Conservation (phyloP, 768 basidiomycete species). For the Termitomyces sp. region DNA sequence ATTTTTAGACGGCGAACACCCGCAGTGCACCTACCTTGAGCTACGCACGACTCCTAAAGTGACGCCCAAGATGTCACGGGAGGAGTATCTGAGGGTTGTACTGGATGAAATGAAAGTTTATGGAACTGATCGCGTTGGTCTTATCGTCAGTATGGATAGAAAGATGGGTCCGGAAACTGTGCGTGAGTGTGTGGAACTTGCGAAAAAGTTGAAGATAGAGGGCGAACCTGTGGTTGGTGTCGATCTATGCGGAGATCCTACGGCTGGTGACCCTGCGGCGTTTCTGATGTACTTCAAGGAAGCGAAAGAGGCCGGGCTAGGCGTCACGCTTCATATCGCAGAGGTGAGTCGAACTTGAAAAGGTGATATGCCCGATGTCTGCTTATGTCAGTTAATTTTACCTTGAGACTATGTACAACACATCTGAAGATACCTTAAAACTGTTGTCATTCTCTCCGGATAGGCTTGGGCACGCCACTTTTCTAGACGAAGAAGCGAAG, state of each 20-base stretch:
- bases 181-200: conserved; percentile 52
- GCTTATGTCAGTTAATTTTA: neutral
- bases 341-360: conserved; percentile 43
- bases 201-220: conserved; percentile 43
- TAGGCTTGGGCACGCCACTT: conserved; percentile 78
- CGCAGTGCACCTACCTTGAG: conserved; percentile 71
- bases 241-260: conserved; percentile 77
- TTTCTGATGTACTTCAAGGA: conserved; percentile 47
- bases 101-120: conserved; percentile 62
- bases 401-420: conserved; percentile 38
- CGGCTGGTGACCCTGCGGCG: conserved; percentile 46
- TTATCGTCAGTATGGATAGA: conserved; percentile 76
- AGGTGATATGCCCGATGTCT: neutral
- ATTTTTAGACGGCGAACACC: conserved; percentile 46
- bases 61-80: conserved; percentile 51
- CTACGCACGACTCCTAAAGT: conserved; percentile 74
- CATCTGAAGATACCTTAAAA: conserved; percentile 49
- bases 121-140: conserved; percentile 38
- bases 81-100: conserved; percentile 59
- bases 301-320: conserved; percentile 56
- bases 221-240: conserved; percentile 69
- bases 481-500: conserved; percentile 57
- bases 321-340: conserved; percentile 78
- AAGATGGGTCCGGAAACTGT: conserved; percentile 49
- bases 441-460: conserved; percentile 61